A percentile compares a stretch with the other conserved stretches of the same genome.
These are phyloP conservation scores for Passiflora organensis DNA, from an alignment of 345 rosid genomes.

Conservation along the genomic window DNA sequence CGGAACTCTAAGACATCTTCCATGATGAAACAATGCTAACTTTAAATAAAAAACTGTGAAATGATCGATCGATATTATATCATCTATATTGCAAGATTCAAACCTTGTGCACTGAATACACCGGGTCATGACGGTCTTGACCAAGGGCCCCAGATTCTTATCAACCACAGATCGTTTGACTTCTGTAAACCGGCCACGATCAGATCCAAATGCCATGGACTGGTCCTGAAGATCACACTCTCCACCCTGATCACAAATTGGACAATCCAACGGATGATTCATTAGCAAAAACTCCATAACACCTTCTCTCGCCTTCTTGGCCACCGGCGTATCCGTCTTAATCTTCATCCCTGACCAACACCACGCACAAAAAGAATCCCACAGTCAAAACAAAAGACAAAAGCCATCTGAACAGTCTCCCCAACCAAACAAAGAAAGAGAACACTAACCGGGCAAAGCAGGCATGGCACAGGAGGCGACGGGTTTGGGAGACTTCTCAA, in stretches of 20 bases:
- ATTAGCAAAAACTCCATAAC: slow-evolving; percentile 96
- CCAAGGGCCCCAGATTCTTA: slow-evolving; percentile 96
- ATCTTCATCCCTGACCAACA: slow-evolving; percentile 79
- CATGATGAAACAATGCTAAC: neutral
- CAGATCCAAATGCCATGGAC: slow-evolving; percentile 99
- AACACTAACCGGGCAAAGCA: slow-evolving; percentile 78
- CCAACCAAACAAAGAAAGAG: too few species aligned
- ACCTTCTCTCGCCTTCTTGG: slow-evolving; percentile 97
- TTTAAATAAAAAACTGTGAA: neutral
- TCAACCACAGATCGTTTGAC: slow-evolving; percentile 97
- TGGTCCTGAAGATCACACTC: slow-evolving; percentile 99
- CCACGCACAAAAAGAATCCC: too few species aligned
- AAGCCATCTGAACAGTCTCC: neutral
- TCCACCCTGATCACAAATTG: slow-evolving; percentile 98
- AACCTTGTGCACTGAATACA: slow-evolving; percentile 98
- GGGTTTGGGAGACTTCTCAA: slow-evolving; percentile 98
- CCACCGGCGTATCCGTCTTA: slow-evolving; percentile 89
- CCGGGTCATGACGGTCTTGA: slow-evolving; percentile 99
- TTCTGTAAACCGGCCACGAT: slow-evolving; percentile 95
- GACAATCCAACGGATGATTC: slow-evolving; percentile 98
- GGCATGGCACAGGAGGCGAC: slow-evolving; percentile 99
- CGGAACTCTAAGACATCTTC: neutral
- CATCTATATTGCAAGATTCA: neutral
- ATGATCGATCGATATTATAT: too few species aligned
- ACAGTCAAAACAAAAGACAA: neutral